These are phyloP conservation scores for Monosporozyma yasuniensis DNA, from an alignment of 805 yeast species.

Conservation along the genomic window DNA sequence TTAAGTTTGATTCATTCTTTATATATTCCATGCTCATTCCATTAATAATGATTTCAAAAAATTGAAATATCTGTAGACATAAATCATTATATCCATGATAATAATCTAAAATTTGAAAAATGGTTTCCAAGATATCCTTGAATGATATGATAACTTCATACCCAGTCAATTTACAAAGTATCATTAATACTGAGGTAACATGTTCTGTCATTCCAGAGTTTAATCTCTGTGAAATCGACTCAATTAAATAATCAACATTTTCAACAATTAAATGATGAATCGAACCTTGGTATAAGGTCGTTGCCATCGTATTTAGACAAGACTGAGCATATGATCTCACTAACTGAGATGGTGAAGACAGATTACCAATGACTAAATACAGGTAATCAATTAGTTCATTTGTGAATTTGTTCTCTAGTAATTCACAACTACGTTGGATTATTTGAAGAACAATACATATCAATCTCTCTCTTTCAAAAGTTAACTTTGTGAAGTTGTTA, in stretches of 20 bases:
- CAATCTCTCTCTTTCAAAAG: slow-evolving; percentile 17
- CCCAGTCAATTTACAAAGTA: slow-evolving; percentile 66
- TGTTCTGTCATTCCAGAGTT: slow-evolving; percentile 69
- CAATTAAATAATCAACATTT: slow-evolving; percentile 75
- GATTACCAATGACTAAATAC: slow-evolving; percentile 61
- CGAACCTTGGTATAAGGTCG: slow-evolving; percentile 46
- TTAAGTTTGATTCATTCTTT: slow-evolving; percentile 16
- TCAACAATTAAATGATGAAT: slow-evolving; percentile 47
- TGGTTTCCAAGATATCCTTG: slow-evolving; percentile 62
- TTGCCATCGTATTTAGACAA: slow-evolving; percentile 44
- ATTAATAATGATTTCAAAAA: slow-evolving; percentile 52
- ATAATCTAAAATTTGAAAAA: slow-evolving; percentile 69
- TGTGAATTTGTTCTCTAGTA: slow-evolving; percentile 28
- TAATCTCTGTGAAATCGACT: slow-evolving; percentile 61
- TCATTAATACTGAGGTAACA: slow-evolving; percentile 58
- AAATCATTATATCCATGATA: slow-evolving; percentile 75
- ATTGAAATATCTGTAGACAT: slow-evolving; percentile 63
- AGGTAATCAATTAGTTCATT: slow-evolving; percentile 58
- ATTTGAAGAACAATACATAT: slow-evolving; percentile 12
- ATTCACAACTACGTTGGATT: neutral
- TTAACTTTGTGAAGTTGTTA: slow-evolving; percentile 12
- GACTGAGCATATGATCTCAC: slow-evolving; percentile 44
- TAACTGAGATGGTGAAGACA: slow-evolving; percentile 47
- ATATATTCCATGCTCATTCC: slow-evolving; percentile 38
- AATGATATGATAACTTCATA: slow-evolving; percentile 52